A percentile compares a stretch with the other conserved stretches of the same genome.
These are phyloP conservation scores for Dillenia turbinata DNA, from an alignment of 164 flowering plant species.

Conservation along the genomic window DNA sequence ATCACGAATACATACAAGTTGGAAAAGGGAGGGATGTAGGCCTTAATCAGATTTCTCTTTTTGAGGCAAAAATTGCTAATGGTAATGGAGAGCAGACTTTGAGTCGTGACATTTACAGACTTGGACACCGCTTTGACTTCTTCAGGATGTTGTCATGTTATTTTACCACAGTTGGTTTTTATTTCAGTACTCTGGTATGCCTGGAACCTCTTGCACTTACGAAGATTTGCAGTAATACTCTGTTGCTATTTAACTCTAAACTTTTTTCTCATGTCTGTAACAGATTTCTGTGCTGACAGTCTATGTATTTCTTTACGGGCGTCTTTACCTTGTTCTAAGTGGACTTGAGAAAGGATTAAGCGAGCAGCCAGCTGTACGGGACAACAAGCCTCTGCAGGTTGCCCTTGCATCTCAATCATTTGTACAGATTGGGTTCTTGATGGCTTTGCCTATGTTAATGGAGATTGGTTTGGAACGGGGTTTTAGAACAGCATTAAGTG, in stretches of 20 bases:
- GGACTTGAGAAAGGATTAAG: constrained; percentile 78
- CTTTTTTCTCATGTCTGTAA: constrained; percentile 7
- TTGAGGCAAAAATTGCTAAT: constrained; percentile 96
- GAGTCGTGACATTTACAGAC: constrained; percentile 92
- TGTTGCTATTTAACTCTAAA: neutral
- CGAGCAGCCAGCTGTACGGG: constrained; percentile 41
- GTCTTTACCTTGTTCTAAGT: constrained; percentile 96
- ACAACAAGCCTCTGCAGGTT: constrained; percentile 76
- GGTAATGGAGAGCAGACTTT: constrained; percentile 98
- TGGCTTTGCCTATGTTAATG: constrained; percentile 98
- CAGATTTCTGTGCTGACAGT: constrained; percentile 94
- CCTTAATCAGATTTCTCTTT: constrained; percentile 92
- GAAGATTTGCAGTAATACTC: neutral
- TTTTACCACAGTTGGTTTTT: constrained; percentile 92
- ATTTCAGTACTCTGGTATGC: constrained; percentile 82
- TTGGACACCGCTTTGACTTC: constrained; percentile 97
- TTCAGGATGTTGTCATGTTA: constrained; percentile 97
- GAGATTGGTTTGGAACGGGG: constrained; percentile 94
- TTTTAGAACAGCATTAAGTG: constrained; percentile 85
- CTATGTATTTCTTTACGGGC: constrained; percentile 88
- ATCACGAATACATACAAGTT: constrained; percentile 98
- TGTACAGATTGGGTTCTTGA: constrained; percentile 87
- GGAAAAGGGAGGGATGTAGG: constrained; percentile 99
- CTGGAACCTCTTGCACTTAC: neutral
- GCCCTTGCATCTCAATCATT: constrained; percentile 96